phyloP scores from a whole-genome alignment of 192 early-diverging fungal species.

The Allomyces macrogynus region DNA sequence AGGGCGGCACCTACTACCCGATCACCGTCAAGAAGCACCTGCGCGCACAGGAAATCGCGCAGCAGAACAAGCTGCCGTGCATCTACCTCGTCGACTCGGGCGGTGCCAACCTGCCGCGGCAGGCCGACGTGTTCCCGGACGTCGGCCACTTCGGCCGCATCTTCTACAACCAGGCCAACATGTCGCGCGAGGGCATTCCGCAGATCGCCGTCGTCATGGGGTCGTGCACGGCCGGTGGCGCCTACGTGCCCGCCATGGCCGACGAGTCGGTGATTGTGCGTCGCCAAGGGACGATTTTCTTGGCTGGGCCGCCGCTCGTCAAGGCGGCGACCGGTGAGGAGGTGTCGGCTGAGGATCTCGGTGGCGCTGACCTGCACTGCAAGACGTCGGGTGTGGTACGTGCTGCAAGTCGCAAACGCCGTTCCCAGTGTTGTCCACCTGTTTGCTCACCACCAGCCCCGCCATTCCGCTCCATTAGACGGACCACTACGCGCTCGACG shows the following conservation, averaged over 20 bases:
- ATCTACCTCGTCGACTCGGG: conserved; percentile 91
- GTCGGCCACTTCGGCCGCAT: conserved; percentile 84
- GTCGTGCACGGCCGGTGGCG: conserved; percentile 93
- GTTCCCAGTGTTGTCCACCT: neutral
- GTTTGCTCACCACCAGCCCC: neutral
- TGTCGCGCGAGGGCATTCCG: conserved; percentile 64
- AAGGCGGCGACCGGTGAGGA: conserved; percentile 91
- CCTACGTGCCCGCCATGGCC: conserved; percentile 95
- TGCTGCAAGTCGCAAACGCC: neutral
- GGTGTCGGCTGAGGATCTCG: conserved; percentile 78
- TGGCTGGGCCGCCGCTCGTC: conserved; percentile 87
- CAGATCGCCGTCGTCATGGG: conserved; percentile 94
- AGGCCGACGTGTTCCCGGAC: conserved; percentile 92
- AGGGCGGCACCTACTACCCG: conserved; percentile 95
- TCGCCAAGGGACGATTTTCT: conserved; percentile 89
- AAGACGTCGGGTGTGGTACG: conserved; percentile 14
- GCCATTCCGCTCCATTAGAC: conserved; percentile 14
- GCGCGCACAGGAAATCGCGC: conserved; percentile 91
- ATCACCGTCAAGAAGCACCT: conserved; percentile 89
- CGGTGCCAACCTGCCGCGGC: conserved; percentile 81
- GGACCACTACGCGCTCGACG: conserved; percentile 71
- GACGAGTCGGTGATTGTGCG: conserved; percentile 92
- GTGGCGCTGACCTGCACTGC: conserved; percentile 89
- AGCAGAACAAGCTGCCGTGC: conserved; percentile 81
- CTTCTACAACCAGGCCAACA: conserved; percentile 79